Conservation (phyloP, 2,329 filamentous ascomycete species). For the Orbilia blumenaviensis region DNA sequence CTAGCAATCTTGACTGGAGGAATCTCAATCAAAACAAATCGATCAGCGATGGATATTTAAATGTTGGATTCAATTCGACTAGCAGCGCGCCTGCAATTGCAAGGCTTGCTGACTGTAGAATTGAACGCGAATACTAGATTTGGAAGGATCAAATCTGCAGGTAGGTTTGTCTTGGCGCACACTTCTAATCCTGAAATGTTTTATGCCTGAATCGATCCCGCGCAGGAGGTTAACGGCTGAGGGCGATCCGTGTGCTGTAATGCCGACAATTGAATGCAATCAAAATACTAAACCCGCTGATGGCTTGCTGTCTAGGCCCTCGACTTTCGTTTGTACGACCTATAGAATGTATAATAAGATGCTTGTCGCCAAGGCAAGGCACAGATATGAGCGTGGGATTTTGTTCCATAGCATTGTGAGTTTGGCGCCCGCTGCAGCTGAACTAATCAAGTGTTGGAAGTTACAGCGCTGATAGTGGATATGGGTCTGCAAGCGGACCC, state of each 20-base stretch:
- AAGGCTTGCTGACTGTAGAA: not conserved
- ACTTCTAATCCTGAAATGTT: not conserved
- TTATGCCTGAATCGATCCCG: not conserved
- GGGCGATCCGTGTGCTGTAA: not conserved
- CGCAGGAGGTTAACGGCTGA: not conserved
- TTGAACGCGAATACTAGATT: not conserved
- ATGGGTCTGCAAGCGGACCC: not conserved
- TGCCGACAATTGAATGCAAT: not conserved
- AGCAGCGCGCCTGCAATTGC: not conserved
- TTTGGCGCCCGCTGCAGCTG: conserved; percentile 10
- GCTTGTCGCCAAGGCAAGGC: conserved; percentile 26
- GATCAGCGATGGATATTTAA: not conserved
- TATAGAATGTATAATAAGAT: conserved; percentile 7
- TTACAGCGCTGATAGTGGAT: not conserved
- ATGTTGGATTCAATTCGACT: not conserved
- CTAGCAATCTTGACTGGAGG: too few species aligned
- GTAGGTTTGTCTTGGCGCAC: conserved; percentile 14
- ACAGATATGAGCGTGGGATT: not conserved
- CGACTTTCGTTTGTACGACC: conserved; percentile 24
- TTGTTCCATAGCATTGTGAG: not conserved
- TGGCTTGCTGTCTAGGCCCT: not conserved
- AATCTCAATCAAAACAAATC: not conserved
- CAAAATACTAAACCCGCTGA: not conserved
- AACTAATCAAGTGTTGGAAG: conserved; percentile 7
- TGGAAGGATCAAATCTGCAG: conserved; percentile 16